Percentiles rank a stretch among this genome's conserved stretches.
phyloP scores from a whole-genome alignment of 1,139 yeast genomes.

The Geotrichum citri-aurantii region DNA sequence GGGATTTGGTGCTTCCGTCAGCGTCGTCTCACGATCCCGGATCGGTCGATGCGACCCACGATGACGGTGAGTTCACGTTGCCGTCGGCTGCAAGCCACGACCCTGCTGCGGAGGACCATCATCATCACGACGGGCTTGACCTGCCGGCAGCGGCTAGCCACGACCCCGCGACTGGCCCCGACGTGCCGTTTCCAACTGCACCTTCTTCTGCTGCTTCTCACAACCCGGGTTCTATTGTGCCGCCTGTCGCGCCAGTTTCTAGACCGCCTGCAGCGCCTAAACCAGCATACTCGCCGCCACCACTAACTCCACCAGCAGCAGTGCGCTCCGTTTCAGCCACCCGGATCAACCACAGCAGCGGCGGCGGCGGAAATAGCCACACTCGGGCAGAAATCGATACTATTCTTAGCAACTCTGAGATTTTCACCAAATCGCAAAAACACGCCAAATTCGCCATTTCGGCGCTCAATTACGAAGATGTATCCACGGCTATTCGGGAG shows the following conservation, averaged over 20 bases:
- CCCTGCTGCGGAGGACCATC: neutral
- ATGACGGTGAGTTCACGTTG: neutral
- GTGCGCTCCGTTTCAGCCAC: constrained; percentile 4
- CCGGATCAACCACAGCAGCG: constrained; percentile 3
- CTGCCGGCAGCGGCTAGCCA: constrained; percentile 18
- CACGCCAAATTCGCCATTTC: constrained; percentile 88
- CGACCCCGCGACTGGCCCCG: constrained; percentile 18
- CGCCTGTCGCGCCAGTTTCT: constrained; percentile 19
- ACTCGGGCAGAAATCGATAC: constrained; percentile 45
- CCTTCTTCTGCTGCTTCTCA: constrained; percentile 8
- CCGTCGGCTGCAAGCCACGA: constrained; percentile 12
- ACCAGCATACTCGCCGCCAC: constrained; percentile 17
- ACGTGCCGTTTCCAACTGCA: constrained; percentile 10
- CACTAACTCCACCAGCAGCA: constrained; percentile 21
- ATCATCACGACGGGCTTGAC: neutral
- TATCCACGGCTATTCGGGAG: constrained; percentile 74
- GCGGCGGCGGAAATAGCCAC: constrained; percentile 26
- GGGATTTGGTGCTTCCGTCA: constrained; percentile 16
- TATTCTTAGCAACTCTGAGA: constrained; percentile 55
- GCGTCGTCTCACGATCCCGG: constrained; percentile 18
- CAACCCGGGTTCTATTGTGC: constrained; percentile 10
- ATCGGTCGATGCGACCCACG: neutral
- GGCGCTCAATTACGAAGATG: constrained; percentile 88
- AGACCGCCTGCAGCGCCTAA: constrained; percentile 20
- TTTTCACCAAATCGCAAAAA: constrained; percentile 67